Conservation (phyloP, 192 early-diverging fungal species). For the Chytriomyces confervae region DNA sequence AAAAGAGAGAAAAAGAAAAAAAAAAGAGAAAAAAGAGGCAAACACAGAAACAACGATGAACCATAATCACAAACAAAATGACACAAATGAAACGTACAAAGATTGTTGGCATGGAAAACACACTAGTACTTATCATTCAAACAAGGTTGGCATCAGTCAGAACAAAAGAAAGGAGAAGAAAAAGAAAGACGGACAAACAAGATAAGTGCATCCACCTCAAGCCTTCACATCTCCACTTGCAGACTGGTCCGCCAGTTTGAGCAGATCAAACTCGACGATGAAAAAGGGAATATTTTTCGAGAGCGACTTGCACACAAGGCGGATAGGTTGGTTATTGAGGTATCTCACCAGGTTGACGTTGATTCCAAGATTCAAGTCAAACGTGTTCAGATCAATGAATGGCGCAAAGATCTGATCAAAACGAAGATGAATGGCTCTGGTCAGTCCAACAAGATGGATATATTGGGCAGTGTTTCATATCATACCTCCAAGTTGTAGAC, state of each 20-base stretch:
- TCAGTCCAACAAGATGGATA: constrained; percentile 1
- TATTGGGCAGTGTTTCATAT: constrained; percentile 40
- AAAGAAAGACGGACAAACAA: background rate
- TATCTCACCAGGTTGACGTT: constrained; percentile 53
- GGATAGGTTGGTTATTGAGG: constrained; percentile 69
- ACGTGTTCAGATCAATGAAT: constrained; percentile 62
- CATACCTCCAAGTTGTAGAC: constrained; percentile 78
- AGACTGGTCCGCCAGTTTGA: constrained; percentile 1
- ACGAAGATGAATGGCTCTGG: constrained; percentile 38
- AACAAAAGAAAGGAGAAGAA: no score
- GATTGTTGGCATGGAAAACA: no score
- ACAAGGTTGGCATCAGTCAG: no score
- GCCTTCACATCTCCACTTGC: background rate
- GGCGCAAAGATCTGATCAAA: constrained; percentile 66
- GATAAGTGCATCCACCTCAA: background rate
- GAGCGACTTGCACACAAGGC: constrained; percentile 71
- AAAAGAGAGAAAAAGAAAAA: background rate
- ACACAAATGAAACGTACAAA: no score
- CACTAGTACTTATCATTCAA: no score
- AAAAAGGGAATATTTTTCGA: constrained; percentile 68
- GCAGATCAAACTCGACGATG: constrained; percentile 67
- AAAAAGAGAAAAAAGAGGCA: background rate
- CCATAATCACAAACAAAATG: background rate
- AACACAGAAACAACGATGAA: background rate
- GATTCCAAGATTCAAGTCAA: constrained; percentile 58